phyloP scores from a whole-genome alignment of 495 filamentous ascomycete species.

The Lophium mytilinum region DNA sequence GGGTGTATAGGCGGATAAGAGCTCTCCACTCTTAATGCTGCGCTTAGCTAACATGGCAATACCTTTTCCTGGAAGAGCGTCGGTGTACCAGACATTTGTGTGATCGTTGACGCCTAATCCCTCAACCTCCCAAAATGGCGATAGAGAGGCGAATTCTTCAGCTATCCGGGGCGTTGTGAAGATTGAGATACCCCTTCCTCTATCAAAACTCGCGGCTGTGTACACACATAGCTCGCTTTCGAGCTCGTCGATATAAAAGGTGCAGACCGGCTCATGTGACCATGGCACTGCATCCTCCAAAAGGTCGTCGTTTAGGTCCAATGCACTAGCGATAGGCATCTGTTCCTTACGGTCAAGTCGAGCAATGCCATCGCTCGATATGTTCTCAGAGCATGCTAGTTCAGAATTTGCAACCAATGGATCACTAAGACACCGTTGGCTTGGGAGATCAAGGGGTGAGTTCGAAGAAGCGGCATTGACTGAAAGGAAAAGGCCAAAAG shows the following conservation, averaged over 20 bases:
- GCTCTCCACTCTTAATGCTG: slow-evolving; percentile 8
- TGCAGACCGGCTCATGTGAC: slow-evolving; percentile 15
- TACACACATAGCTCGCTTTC: slow-evolving; percentile 18
- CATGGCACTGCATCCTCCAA: neutral
- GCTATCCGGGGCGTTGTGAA: slow-evolving; percentile 22
- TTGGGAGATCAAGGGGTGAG: too few species aligned
- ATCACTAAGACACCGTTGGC: too few species aligned
- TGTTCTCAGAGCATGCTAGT: too few species aligned
- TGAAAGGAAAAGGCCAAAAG: too few species aligned
- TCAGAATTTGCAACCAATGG: too few species aligned
- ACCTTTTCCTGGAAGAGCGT: slow-evolving; percentile 14
- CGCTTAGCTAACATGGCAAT: slow-evolving; percentile 16
- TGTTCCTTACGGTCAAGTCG: too few species aligned
- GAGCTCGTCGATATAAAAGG: slow-evolving; percentile 1
- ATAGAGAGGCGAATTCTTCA: slow-evolving; percentile 11
- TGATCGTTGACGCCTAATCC: slow-evolving; percentile 7
- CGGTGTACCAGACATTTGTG: slow-evolving; percentile 12
- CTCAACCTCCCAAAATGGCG: slow-evolving; percentile 5
- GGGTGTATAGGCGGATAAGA: slow-evolving; percentile 17
- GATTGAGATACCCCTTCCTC: slow-evolving; percentile 19
- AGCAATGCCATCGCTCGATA: too few species aligned
- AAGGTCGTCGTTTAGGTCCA: too few species aligned
- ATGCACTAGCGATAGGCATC: too few species aligned
- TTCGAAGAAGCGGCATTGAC: too few species aligned
- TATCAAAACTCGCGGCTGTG: slow-evolving; percentile 12